Percentiles rank a stretch among this genome's conserved stretches.
Evolutionary conservation across 2,329 filamentous ascomycete species (phyloP).

Genomic region (Aspergillus terreus): DNA sequence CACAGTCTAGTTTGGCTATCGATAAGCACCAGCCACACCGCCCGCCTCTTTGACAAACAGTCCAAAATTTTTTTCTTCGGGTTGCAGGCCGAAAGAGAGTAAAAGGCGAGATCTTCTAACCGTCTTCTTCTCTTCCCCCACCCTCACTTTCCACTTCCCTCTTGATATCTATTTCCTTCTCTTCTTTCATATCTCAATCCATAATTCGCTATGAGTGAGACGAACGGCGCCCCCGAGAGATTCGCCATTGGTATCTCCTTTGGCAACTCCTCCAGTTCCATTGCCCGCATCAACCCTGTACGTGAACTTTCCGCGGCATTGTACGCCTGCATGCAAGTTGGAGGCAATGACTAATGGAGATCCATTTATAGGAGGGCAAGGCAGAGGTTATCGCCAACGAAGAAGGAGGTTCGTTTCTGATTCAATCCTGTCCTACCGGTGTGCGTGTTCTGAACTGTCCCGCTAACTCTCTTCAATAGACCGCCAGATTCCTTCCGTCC

Average conservation of each 20-base stretch:
- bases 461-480: constrained; percentile 51
- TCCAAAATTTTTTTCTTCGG: constrained; percentile 31
- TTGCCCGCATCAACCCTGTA: constrained; percentile 74
- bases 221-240: constrained; percentile 52
- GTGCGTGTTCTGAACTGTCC: constrained; percentile 5
- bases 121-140: constrained; percentile 17
- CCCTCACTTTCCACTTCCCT: constrained; percentile 15
- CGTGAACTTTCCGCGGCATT: constrained; percentile 3
- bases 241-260: constrained; percentile 92
- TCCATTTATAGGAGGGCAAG: constrained; percentile 68
- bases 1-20: background rate
- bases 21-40: constrained; percentile 4
- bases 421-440: background rate
- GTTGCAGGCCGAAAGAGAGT: constrained; percentile 1
- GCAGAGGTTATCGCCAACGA: constrained; percentile 98
- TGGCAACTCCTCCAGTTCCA: constrained; percentile 97
- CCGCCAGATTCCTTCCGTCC: constrained; percentile 89
- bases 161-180: constrained; percentile 7
- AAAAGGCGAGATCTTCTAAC: constrained; percentile 4
- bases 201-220: constrained; percentile 46
- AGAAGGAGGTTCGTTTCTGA: constrained; percentile 64
- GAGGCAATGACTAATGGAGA: background rate
- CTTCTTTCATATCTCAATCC: constrained; percentile 8
- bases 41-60: constrained; percentile 25
- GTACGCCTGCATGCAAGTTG: no score